These are phyloP conservation scores for Pleurotus sapidus DNA, from an alignment of 768 basidiomycete genomes.

Conservation along the genomic window DNA sequence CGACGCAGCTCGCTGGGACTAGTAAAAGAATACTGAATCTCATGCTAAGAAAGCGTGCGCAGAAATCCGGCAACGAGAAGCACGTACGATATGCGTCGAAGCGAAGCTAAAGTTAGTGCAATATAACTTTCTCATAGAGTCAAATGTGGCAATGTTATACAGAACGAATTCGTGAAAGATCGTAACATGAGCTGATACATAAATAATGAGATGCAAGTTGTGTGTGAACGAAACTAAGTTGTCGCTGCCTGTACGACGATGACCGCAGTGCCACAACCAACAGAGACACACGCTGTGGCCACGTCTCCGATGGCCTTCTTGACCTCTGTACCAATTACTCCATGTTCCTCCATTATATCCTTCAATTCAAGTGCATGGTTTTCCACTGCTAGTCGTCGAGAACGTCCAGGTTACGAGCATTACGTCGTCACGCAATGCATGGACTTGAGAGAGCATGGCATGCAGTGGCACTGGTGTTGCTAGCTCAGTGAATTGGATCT, in stretches of 20 bases:
- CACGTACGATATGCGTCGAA: no score
- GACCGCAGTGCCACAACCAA: slow-evolving; percentile 54
- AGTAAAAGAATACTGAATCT: background rate
- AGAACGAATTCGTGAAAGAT: no score
- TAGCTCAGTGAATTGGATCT: slow-evolving; percentile 61
- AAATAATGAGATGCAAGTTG: no score
- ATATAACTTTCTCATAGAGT: no score
- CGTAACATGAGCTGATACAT: no score
- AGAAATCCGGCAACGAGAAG: no score
- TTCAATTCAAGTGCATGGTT: slow-evolving; percentile 72
- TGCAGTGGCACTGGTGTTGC: slow-evolving; percentile 60
- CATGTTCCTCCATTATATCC: slow-evolving; percentile 55
- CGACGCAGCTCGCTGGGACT: background rate
- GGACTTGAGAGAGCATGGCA: slow-evolving; percentile 48
- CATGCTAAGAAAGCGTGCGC: background rate
- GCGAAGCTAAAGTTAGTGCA: no score
- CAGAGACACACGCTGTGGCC: slow-evolving; percentile 69
- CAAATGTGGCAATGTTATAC: no score
- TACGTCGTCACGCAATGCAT: slow-evolving; percentile 22
- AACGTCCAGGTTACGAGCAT: slow-evolving; percentile 73
- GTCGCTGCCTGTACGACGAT: slow-evolving; percentile 65
- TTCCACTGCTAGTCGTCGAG: slow-evolving; percentile 69
- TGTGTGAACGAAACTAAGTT: background rate
- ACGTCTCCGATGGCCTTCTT: slow-evolving; percentile 86
- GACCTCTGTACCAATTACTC: slow-evolving; percentile 56